Evolutionary conservation across 2,329 filamentous ascomycete genomes (phyloP), one percentile per base, ranked within the genome.

Genomic region (Talaromyces sp.): DNA sequence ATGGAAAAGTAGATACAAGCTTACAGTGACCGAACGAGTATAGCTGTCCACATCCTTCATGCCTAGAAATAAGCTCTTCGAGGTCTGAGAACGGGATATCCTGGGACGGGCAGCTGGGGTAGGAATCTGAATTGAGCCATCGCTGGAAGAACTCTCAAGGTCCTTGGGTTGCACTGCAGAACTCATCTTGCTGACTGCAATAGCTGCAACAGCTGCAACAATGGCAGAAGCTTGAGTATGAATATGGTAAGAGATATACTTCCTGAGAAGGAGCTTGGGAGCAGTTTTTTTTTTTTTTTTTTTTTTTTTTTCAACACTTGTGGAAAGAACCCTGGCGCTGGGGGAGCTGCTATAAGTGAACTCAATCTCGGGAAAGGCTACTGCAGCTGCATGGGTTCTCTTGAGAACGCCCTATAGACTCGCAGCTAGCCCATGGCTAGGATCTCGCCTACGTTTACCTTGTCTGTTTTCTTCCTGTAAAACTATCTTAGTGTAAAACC

Each of bases 21-120:
- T 62, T 52, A 65, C 63, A 31, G 63, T 65, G 19, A 65, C 50
- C 9, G 63, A 65, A 49, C 63, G 63, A 3, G 63, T 65, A 24
- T 65, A 65, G 3, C 33, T 49, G 33, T 65, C 63, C 5, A 65
- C 63, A 41, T 62, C 63, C n/a, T 50, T 58, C 58, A 65, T 62
- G 7, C 63, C 41, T 19, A 61, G 41, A 35, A 50, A 50, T 43
- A 62, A 31, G 39, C 11, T 62, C 59, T 62, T 65, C 14, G 63
- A 54, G 11, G 59, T 41, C 31, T 61, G 63, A 49, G 54, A 49
- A n/a, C 39, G 50, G 52, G 58, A 58, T 24, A 61, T 45, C 16
- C 58, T 49, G 9, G 58, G 49, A 47, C 41, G 43, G 37, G 45
- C 50, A 27, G 35, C 24, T 14, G 58, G 14, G 10, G 59, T 6